A percentile compares a stretch with the other conserved stretches of the same genome.
These are phyloP conservation scores for Cronartium ribicola DNA, from an alignment of 1,284 basidiomycete species.

Conservation along the genomic window DNA sequence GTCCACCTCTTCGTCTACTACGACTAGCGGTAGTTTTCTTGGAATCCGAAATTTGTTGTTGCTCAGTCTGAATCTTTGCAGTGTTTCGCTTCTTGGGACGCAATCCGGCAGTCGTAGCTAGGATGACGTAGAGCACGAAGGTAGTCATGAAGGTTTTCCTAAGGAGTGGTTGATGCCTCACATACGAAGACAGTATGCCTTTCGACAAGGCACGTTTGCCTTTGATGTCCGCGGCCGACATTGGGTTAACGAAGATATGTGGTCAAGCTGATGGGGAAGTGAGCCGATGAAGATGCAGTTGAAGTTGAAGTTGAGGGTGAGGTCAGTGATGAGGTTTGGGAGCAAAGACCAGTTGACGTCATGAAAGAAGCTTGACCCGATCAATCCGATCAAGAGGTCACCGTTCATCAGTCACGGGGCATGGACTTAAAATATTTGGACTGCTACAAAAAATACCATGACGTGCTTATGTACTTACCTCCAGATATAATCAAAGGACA, in stretches of 20 bases:
- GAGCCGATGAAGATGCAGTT: too few relatives aligned
- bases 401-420: too few relatives aligned
- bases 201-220: background rate
- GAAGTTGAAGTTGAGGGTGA: too few relatives aligned
- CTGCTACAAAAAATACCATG: too few relatives aligned
- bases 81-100: constrained; percentile 25
- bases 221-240: background rate
- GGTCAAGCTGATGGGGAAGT: too few relatives aligned
- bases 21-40: background rate
- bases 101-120: constrained; percentile 28
- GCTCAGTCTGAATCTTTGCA: background rate
- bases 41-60: background rate
- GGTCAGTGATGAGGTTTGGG: too few relatives aligned
- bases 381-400: too few relatives aligned
- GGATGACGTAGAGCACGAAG: constrained; percentile 26
- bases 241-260: background rate
- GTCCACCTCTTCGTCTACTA: constrained; percentile 9
- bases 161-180: constrained; percentile 18
- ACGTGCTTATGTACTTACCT: too few relatives aligned
- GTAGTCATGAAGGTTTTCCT: constrained; percentile 31
- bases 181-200: constrained; percentile 6
- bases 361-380: too few relatives aligned
- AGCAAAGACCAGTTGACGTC: too few relatives aligned
- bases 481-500: too few relatives aligned
- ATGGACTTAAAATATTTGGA: too few relatives aligned